Percentiles rank a stretch among this genome's conserved stretches.
These are phyloP conservation scores for Phytopythium vexans DNA, from an alignment of 352 stramenopile species.

Conservation along the genomic window DNA sequence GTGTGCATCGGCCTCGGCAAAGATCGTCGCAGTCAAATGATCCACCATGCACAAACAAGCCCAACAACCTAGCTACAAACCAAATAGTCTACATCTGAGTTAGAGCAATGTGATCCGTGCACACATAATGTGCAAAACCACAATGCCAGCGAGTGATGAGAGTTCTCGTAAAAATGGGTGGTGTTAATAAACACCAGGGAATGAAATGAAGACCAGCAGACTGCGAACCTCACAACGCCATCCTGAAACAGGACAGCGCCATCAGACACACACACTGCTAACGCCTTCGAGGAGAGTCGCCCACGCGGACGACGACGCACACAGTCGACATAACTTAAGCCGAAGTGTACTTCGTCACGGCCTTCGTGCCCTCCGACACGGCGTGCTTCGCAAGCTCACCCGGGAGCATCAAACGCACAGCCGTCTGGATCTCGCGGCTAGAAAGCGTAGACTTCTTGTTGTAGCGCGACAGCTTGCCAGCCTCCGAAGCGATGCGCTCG, in stretches of 20 bases:
- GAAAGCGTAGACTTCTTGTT: constrained; percentile 99
- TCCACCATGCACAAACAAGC: too few relatives aligned
- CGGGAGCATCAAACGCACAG: constrained; percentile 93
- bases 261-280: not conserved
- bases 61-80: too few relatives aligned
- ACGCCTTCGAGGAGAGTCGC: constrained; percentile 1
- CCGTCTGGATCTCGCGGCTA: constrained; percentile 96
- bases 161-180: constrained; percentile 35
- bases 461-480: constrained; percentile 95
- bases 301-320: not conserved
- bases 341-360: constrained; percentile 91
- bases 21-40: too few relatives aligned
- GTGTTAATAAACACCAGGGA: constrained; percentile 86
- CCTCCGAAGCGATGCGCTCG: constrained; percentile 96
- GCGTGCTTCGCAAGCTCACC: constrained; percentile 97
- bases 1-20: too few relatives aligned
- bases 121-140: too few relatives aligned
- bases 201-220: constrained; percentile 8
- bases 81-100: too few relatives aligned
- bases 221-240: too few relatives aligned
- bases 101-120: too few relatives aligned
- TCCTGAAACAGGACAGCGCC: not conserved
- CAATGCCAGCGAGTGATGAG: too few relatives aligned
- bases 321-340: constrained; percentile 42
- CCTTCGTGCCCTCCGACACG: constrained; percentile 97